These are phyloP conservation scores for Porcisia deanei DNA, from an alignment of 208 protist genomes.

Conservation along the genomic window DNA sequence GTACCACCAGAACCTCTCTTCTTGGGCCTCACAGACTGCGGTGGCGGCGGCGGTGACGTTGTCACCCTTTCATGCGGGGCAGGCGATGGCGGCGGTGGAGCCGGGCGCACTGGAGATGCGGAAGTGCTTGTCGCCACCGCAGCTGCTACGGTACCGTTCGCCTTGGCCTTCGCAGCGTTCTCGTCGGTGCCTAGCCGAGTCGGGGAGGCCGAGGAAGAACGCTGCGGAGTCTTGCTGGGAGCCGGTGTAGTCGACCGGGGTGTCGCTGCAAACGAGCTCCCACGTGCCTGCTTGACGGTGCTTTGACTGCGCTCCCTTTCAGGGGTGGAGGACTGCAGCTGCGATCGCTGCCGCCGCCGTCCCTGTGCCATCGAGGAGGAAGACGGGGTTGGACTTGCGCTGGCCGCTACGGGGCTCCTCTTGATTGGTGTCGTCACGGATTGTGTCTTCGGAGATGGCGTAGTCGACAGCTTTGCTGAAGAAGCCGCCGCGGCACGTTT, in stretches of 20 bases:
- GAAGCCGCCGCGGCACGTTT: neutral
- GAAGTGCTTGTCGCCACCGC: neutral
- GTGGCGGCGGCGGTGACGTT: neutral
- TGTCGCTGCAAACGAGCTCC: conserved; percentile 3
- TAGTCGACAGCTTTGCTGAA: neutral
- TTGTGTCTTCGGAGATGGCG: neutral
- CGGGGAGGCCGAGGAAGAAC: neutral
- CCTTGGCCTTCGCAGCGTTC: neutral
- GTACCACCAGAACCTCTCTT: neutral
- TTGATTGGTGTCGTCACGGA: neutral
- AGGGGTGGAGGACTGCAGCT: neutral
- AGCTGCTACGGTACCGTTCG: neutral
- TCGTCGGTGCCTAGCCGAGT: conserved; percentile 1
- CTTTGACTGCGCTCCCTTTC: conserved; percentile 7
- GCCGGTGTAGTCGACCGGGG: conserved; percentile 11
- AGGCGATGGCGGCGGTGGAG: conserved; percentile 25
- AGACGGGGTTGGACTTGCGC: neutral
- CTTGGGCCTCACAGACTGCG: conserved; percentile 1
- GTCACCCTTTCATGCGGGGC: neutral
- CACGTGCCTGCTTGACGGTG: neutral
- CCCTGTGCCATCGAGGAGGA: conserved; percentile 3
- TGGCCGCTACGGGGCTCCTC: neutral
- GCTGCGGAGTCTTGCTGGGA: conserved; percentile 6
- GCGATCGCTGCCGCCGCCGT: neutral
- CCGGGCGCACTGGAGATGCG: conserved; percentile 15